phyloP scores from a whole-genome alignment of 306 rosid genomes.

The Casuarina cunninghamiana region DNA sequence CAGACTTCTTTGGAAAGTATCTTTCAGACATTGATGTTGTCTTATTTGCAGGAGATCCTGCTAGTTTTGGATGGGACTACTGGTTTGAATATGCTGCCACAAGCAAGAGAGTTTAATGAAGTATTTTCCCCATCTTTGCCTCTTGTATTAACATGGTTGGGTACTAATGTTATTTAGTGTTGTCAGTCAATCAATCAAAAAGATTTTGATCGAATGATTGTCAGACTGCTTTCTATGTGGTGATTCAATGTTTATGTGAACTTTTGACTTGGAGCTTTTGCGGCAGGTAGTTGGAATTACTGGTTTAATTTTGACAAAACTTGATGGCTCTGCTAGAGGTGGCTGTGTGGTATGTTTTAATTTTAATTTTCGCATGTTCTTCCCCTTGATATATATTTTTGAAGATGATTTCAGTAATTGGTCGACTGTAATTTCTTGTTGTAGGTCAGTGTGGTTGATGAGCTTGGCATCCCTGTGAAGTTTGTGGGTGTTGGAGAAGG shows the following conservation, averaged over 20 bases:
- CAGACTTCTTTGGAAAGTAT: not conserved
- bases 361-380: conserved; percentile 7
- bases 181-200: conserved; percentile 2
- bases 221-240: not conserved
- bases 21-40: not conserved
- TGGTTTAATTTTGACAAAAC: conserved; percentile 88
- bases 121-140: conserved; percentile 42
- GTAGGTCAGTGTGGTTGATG: conserved; percentile 96
- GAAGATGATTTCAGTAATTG: not conserved
- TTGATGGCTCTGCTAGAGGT: conserved; percentile 98
- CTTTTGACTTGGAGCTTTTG: conserved; percentile 24
- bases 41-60: conserved; percentile 77
- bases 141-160: conserved; percentile 23
- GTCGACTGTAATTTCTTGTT: conserved; percentile 23
- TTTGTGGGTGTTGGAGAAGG: conserved; percentile 96
- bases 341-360: conserved; percentile 86
- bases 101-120: conserved; percentile 93
- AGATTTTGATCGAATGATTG: not conserved
- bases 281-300: conserved; percentile 83
- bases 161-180: conserved; percentile 10
- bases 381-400: conserved; percentile 9
- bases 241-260: conserved; percentile 2
- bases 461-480: conserved; percentile 93
- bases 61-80: conserved; percentile 96
- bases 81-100: conserved; percentile 97